Evolutionary conservation across 495 filamentous ascomycete species (phyloP), one percentile per base, ranked within the genome.

Genomic region (Cercophora newfieldiana): DNA sequence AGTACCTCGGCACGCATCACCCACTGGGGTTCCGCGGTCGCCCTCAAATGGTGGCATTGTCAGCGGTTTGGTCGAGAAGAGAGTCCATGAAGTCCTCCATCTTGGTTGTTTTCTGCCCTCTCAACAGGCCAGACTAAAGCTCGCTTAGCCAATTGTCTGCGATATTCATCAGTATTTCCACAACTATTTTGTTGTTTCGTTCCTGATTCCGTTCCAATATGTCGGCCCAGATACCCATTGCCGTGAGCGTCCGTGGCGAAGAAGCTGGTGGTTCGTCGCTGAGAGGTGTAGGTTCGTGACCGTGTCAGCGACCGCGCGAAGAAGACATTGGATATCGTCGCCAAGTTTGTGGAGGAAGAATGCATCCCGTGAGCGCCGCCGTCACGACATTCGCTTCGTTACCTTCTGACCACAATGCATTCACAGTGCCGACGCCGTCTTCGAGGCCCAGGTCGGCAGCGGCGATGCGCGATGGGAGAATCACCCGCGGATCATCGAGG

Each of bases 291-390:
- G 84, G 83, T 84, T 48, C 75, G 77, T 61, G 69, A 80, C 66
- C 80, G 82, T 69, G 91, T 97, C 61, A 93, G 91, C 83, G 92
- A 96, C 29, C 83, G 86, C 67, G 93, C 93, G 51, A 89, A 86
- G 82, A 85, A 90, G 80, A 91, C 75, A 28, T 55, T 80, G 59
- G 78, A 81, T 59, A 54, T 94, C 81, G 92, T 97, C 65, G 91
- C 94, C 78, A 92, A 92, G 74, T 98, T 99, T 74, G 94, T 99
- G 65, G 94, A 98, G 75, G 94, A 94, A 76, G 93, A 97, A 81
- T 99, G 93, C 74, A 90, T 96, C 71, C 89, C 91, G 83, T 85
- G 74, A 80, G 83, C 22, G 4, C 58, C 64, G 10, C 33, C 28
- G 67, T 28, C 18, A 22, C 22, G 28, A 21, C 30, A 16, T 6